Evolutionary conservation across 768 basidiomycete species (phyloP).

Genomic region (Clavaria fumosa): DNA sequence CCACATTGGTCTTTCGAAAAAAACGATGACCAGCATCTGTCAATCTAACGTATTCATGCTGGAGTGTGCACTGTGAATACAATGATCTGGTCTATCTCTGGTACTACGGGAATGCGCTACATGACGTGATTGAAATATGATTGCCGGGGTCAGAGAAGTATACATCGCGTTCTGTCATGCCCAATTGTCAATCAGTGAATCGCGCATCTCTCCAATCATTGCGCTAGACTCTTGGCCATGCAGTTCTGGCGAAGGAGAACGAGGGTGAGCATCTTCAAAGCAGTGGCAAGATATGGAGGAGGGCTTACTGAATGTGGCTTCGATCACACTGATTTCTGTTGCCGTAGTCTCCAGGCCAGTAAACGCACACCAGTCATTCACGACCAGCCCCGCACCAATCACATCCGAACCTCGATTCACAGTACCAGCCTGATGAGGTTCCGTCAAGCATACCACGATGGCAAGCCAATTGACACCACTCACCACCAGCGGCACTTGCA

Average conservation of each 20-base stretch:
- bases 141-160: neutral
- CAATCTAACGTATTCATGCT: too few species aligned
- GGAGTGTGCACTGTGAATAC: too few species aligned
- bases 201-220: conserved; percentile 84
- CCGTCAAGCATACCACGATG: conserved; percentile 4
- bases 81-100: too few species aligned
- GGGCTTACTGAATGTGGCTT: conserved; percentile 86
- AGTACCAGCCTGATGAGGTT: conserved; percentile 64
- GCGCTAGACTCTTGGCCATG: conserved; percentile 73
- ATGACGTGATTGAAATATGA: too few species aligned
- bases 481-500: conserved; percentile 92
- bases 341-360: conserved; percentile 99
- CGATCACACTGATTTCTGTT: conserved; percentile 96
- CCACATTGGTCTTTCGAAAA: too few species aligned
- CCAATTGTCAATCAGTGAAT: conserved; percentile 85
- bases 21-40: too few species aligned
- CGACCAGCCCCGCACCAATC: conserved; percentile 91
- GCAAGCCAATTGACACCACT: conserved; percentile 19
- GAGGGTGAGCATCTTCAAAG: conserved; percentile 3
- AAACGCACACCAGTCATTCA: conserved; percentile 99
- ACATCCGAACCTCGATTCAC: conserved; percentile 98
- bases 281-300: conserved; percentile 1
- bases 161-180: conserved; percentile 31
- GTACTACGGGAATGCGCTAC: neutral
- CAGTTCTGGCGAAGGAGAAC: conserved; percentile 35